Base-by-base conservation (phyloP, 2,329 filamentous ascomycete species). In the Aspergillus udagawae region DNA sequence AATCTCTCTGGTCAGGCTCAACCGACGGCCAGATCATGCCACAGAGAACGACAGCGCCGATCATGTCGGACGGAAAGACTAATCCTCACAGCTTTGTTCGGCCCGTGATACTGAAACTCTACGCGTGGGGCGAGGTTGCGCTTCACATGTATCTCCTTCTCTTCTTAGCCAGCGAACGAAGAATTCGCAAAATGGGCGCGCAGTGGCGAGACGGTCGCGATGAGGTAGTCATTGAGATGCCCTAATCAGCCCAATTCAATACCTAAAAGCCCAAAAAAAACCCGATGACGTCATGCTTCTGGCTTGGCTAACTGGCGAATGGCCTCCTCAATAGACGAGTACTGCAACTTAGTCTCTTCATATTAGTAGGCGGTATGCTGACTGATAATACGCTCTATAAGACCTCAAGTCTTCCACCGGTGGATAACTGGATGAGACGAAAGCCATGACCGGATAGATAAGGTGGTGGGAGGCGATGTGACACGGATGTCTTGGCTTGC, bases 101-200 rank as follows among this genome's bases (percentile, higher is more conserved):
- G 10, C 60, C 75, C 10, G 75, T 79, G 56, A 71, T 63, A 1
- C 70, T 95, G 1, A 82, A 85, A 35, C 71, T 93, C 1, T 94
- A 89, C 69, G 90, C 90, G 67, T 96, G 90, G 87, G 92, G 89
- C 0, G 83, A 87, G 60, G 77, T 91, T 0, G 84, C 85, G 0
- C 82, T 85, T 54, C 87, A 95, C 65, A 80, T 90, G 35, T 96
- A 91, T 70, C 73, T 94, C 3, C 71, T 92, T 42, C 73, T 96
- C 0, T 93, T 89, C 68, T 74, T 92, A 14, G 88, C 86, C 0
- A 93, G 87, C 64, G 80, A 83, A 55, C 80, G 87, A 32, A 80
- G 80, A 59, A 73, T 92, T 17, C 81, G 82, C 57, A 77, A 76
- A 6, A 82, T 82, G 8, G 82, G 82, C 0, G 77, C 84, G 14